Evolutionary conservation across 164 flowering plant genomes (phyloP).

Genomic region (Cinnamomum micranthum): DNA sequence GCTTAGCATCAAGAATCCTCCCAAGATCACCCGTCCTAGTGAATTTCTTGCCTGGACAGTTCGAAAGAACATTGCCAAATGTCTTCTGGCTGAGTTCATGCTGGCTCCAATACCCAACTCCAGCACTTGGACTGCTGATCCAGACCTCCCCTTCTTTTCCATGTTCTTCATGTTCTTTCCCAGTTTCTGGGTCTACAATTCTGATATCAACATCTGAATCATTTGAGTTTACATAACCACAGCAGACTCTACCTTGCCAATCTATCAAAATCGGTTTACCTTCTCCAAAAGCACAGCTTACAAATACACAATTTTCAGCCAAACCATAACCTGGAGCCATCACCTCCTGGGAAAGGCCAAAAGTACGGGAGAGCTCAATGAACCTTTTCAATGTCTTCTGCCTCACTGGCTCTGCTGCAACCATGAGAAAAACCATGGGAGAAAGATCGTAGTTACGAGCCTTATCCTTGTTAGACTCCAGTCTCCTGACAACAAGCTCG

Average conservation of each 20-base stretch:
- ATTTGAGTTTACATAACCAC: slow-evolving; percentile 49
- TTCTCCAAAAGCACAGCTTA: slow-evolving; percentile 73
- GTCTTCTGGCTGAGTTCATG: slow-evolving; percentile 54
- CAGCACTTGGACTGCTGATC: slow-evolving; percentile 83
- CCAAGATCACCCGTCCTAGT: slow-evolving; percentile 77
- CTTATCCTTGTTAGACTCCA: slow-evolving; percentile 50
- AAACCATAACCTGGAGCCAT: slow-evolving; percentile 87
- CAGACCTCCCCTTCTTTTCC: slow-evolving; percentile 84
- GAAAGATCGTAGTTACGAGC: slow-evolving; percentile 47
- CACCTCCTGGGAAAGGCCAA: slow-evolving; percentile 52
- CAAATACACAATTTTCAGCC: slow-evolving; percentile 84
- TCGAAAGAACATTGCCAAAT: slow-evolving; percentile 42
- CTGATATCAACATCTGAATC: slow-evolving; percentile 56
- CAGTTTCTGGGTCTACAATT: slow-evolving; percentile 67
- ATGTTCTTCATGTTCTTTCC: slow-evolving; percentile 40
- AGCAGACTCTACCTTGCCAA: slow-evolving; percentile 83
- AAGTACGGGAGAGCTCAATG: slow-evolving; percentile 53
- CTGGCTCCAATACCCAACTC: slow-evolving; percentile 78
- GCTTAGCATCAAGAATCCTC: slow-evolving; percentile 47
- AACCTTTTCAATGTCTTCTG: slow-evolving; percentile 63
- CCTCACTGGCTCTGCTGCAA: slow-evolving; percentile 86
- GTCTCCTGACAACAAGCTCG: slow-evolving; percentile 55
- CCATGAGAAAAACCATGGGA: slow-evolving; percentile 70
- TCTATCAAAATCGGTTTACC: slow-evolving; percentile 57
- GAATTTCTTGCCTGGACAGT: slow-evolving; percentile 41